phyloP scores from a whole-genome alignment of 139 green algal genomes.

The Chlorella sorokiniana region DNA sequence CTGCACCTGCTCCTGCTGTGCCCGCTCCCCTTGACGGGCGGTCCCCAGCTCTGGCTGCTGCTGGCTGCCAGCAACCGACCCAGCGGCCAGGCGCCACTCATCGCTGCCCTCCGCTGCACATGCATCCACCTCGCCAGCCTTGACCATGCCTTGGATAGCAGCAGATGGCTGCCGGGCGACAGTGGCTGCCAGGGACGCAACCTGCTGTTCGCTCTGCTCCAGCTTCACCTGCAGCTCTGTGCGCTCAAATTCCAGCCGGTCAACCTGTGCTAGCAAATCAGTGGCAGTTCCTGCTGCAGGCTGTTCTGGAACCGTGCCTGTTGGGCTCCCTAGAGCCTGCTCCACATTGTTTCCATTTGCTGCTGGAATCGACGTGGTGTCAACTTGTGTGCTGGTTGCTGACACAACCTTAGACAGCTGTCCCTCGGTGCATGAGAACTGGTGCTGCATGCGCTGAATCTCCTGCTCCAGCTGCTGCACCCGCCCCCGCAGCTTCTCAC shows the following conservation, averaged over 20 bases:
- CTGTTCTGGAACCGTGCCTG: too few relatives aligned
- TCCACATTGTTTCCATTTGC: background rate
- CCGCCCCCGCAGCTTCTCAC: background rate
- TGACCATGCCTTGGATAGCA: background rate
- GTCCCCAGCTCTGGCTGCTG: slow-evolving; percentile 1
- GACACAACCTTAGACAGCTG: background rate
- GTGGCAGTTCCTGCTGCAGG: slow-evolving; percentile 11
- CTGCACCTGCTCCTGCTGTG: slow-evolving; percentile 3
- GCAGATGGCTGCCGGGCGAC: background rate
- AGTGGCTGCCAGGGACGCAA: background rate
- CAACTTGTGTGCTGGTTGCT: background rate
- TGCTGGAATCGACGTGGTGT: background rate
- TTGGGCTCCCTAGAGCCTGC: too few relatives aligned
- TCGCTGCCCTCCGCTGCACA: background rate
- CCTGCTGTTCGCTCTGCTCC: slow-evolving; percentile 24
- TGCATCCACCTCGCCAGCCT: background rate
- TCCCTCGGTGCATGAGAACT: background rate
- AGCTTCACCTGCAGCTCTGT: slow-evolving; percentile 26
- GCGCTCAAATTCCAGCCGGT: slow-evolving; percentile 37
- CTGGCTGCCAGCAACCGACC: background rate
- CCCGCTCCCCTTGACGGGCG: background rate
- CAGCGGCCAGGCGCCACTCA: background rate
- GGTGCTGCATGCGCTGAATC: background rate
- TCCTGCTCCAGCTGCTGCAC: background rate
- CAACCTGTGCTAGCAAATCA: background rate